Base-by-base conservation (phyloP, 225 moss, liverwort and hornwort genomes). In the Lunularia cruciata region DNA sequence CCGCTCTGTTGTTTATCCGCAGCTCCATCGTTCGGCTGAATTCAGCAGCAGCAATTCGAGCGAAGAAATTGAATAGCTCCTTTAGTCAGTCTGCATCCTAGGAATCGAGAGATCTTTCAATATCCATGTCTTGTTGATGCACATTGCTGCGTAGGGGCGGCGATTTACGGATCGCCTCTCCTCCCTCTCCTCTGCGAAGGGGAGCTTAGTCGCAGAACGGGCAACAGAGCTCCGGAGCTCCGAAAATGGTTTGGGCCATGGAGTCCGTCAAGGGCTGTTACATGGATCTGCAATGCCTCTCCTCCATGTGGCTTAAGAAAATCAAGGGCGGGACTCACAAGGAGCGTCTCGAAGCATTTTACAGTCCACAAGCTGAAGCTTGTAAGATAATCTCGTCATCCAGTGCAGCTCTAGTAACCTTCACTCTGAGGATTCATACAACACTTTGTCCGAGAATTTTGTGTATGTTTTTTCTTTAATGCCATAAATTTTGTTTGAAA, bases 351-450 rank as follows among this genome's bases (percentile, higher is more conserved):
- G 96, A 96, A 62, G 86, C 77, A 43, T 92, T 96, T 71, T 96
- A 96, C 60, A 87, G 86, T 60, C 96, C 96, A 7, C 92, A 92
- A 79, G 96, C 96, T 0, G 84, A 92, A 33, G 92, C 96, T 56
- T 96, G 95, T 96, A 76, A 89, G 95, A 22, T 35, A 61, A n/a
- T n/a, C n/a, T n/a, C n/a, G n/a, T n/a, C n/a, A n/a, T n/a, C n/a
- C n/a, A n/a, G n/a, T n/a, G n/a, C n/a, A n/a, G n/a, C n/a, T n/a
- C n/a, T n/a, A n/a, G n/a, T n/a, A n/a, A n/a, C n/a, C n/a, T n/a
- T n/a, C n/a, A n/a, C n/a, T n/a, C n/a, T n/a, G n/a, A n/a, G n/a
- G n/a, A n/a, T n/a, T n/a, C n/a, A n/a, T n/a, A n/a, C n/a, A n/a
- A n/a, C n/a, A n/a, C n/a, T n/a, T n/a, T n/a, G n/a, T n/a, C n/a